Base-by-base conservation (phyloP, 1,284 basidiomycete genomes). In the Trichosporon asahii region DNA sequence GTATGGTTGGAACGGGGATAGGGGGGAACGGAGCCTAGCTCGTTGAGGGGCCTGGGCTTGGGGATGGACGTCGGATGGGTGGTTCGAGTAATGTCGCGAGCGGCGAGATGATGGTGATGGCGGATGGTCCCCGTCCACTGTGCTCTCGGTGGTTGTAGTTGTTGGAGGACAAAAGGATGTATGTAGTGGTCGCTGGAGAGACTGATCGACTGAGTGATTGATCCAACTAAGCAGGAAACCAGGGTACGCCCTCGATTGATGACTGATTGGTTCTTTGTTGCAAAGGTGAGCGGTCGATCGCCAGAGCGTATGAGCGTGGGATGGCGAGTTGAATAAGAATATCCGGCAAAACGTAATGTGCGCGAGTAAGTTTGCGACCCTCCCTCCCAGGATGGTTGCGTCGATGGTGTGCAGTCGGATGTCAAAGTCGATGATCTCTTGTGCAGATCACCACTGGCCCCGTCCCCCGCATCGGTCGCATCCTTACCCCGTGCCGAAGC, bases 191-290 rank as follows among this genome's bases (percentile, higher is more conserved):
- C 31, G 31, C 9, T 4, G 11, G 37, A 40, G 7, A 14, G 49
- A 53, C 49, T 57, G 53, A 57, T 57, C 53, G 53, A 57, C 53
- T 27, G 53, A 57, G 53, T 57, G 53, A 25, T 57, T 29, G 49
- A 23, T 55, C 25, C 53, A 57, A 57, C 25, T 12, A 27, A 25
- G 25, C 53, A 57, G 53, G 49, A 23, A 15, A 27, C 14, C 23
- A 57, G 53, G 53, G 53, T 57, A 25, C 23, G 11, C 11, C 23
- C 25, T 27, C 53, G 53, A 57, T 57, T 57, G 53, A 57, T 57
- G 40, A 44, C 40, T 57, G 53, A 27, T 27, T 27, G 53, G 53
- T 27, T 29, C 25, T 7, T 25, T 55, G 11, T 37, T 37, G 3
- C 35, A 12, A 12, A n/a, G 40, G 40, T n/a, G 40, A 6, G 37